Evolutionary conservation across 2,329 filamentous ascomycete species (phyloP).

Genomic region (Cordyceps javanica): DNA sequence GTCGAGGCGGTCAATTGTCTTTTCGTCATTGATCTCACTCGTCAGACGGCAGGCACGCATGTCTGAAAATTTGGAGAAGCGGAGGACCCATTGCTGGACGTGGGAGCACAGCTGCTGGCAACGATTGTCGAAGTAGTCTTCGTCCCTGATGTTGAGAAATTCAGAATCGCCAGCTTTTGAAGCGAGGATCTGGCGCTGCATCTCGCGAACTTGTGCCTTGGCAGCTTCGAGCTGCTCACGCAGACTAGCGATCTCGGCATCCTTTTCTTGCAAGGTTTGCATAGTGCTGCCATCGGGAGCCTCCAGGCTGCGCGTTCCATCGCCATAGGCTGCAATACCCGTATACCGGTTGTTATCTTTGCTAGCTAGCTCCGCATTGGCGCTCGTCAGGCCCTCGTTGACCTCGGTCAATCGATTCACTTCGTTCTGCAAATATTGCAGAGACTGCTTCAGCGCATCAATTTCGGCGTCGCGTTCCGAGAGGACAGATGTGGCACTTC

Average conservation of each 20-base stretch:
- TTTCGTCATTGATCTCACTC: conserved; percentile 80
- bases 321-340: conserved; percentile 58
- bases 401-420: conserved; percentile 73
- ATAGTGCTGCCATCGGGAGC: conserved; percentile 56
- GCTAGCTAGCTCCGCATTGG: conserved; percentile 68
- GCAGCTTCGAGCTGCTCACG: conserved; percentile 72
- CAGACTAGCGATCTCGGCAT: conserved; percentile 73
- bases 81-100: conserved; percentile 94
- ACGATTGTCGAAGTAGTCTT: conserved; percentile 91
- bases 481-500: conserved; percentile 63
- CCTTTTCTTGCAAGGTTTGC: conserved; percentile 69
- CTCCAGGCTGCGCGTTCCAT: conserved; percentile 63
- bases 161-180: conserved; percentile 57
- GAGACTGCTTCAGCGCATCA: conserved; percentile 68
- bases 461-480: conserved; percentile 84
- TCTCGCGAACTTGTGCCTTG: conserved; percentile 51
- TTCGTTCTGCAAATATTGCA: conserved; percentile 77
- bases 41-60: conserved; percentile 80
- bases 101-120: conserved; percentile 94
- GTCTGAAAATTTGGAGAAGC: conserved; percentile 97
- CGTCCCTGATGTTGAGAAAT: conserved; percentile 75
- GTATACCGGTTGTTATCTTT: conserved; percentile 69
- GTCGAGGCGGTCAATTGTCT: conserved; percentile 88
- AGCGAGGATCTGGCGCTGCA: conserved; percentile 49
- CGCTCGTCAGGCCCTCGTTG: conserved; percentile 71